Base-by-base conservation (phyloP, 2,329 filamentous ascomycete genomes). In the Alternaria solani region DNA sequence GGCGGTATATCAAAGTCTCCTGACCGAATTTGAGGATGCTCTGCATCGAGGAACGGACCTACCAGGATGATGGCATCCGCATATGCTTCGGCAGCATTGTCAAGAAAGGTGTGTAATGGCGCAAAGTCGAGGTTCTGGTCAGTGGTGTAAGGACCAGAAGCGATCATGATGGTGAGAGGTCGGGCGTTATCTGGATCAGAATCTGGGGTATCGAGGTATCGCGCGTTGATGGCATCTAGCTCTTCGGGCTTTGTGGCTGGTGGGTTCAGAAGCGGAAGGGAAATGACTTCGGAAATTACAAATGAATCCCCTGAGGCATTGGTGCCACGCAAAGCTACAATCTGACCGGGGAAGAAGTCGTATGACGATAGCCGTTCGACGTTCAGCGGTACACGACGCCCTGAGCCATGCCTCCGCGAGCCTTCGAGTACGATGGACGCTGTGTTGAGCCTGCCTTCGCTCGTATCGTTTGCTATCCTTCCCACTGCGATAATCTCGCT, bases 71-170 rank as follows among this genome's bases (percentile, higher is more conserved):
- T 81, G 3, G 88, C 87, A 75, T 99, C 95, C 11, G 90, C 91
- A 65, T 87, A 89, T 23, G 85, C 87, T 65, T 92, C 88, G 16
- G 88, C 88, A 8, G 94, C 93, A 70, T 90, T 89, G 67, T 86
- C 86, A 75, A 94, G 94, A 16, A 99, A 85, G 30, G 91, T 88
- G 71, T 93, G 89, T 2, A 99, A 82, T 7, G 94, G 91, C 71
- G 96, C 91, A 74, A 94, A 99, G 66, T 93, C 91, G 46, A 99
- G 88, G 73, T 96, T 96, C 71, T 94, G 91, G 68, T 98, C 94
- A 3, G 93, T 88, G 0, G 94, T 97, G 79, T 96, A 99, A 0
- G 95, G 95, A 0, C 95, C 95, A 0, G 93, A 87, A 2, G 91
- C 92, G 59, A 94, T 85, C 38, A 97, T 79, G 51, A 96, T 82